These are phyloP conservation scores for Pleurotus ostreatus DNA, from an alignment of 768 basidiomycete species.

Conservation along the genomic window DNA sequence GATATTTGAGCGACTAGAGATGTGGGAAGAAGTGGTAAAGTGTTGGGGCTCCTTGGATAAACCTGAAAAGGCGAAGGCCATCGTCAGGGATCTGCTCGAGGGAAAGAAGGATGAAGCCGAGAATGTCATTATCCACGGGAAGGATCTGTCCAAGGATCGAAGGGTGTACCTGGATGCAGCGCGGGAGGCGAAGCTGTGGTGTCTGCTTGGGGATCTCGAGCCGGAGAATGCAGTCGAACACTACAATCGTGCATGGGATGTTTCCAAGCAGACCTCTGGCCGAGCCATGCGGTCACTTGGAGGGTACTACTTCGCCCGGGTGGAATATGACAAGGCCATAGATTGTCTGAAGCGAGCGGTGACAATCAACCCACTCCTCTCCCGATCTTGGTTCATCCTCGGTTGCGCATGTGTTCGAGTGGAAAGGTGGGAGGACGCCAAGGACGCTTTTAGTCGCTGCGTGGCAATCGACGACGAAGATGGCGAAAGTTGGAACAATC, in stretches of 20 bases:
- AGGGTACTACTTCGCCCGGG: constrained; percentile 70
- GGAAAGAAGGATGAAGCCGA: constrained; percentile 86
- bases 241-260: constrained; percentile 80
- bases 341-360: constrained; percentile 70
- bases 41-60: constrained; percentile 84
- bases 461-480: constrained; percentile 94
- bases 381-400: constrained; percentile 95
- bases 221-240: constrained; percentile 63
- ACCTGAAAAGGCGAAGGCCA: constrained; percentile 68
- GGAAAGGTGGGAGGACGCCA: constrained; percentile 83
- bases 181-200: constrained; percentile 90
- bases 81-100: constrained; percentile 83
- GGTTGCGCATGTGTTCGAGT: constrained; percentile 84
- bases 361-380: constrained; percentile 81
- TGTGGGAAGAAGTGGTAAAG: constrained; percentile 96
- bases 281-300: constrained; percentile 92
- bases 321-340: constrained; percentile 60
- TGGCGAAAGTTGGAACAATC: constrained; percentile 96
- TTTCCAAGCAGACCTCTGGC: constrained; percentile 78
- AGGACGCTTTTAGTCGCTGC: constrained; percentile 79
- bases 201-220: constrained; percentile 90
- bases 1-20: constrained; percentile 91
- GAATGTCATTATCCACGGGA: constrained; percentile 57
- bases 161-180: constrained; percentile 52
- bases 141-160: constrained; percentile 37